Base-by-base conservation (phyloP, 139 green algal species). In the Ettlia oleoabundans region DNA sequence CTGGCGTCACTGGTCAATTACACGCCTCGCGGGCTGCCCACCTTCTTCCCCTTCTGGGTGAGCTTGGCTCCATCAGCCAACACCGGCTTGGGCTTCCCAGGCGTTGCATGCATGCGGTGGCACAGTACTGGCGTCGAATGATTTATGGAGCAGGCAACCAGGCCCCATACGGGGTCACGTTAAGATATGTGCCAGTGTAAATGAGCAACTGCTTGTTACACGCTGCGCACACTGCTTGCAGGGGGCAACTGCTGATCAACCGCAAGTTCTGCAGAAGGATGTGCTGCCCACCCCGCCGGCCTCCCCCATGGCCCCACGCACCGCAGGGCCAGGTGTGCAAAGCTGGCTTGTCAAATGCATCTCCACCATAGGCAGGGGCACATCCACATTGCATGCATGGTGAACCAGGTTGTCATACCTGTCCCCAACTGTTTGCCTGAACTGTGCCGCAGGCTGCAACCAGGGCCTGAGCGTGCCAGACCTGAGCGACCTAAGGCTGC, bases 31-130 rank as follows among this genome's bases (percentile, higher is more conserved):
- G 41, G 37, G 32, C 42, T 86, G 71, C 81, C 81, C 71, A 76
- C 40, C 69, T 86, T 78, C 81, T 86, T 81, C 58, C 71, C 81
- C 13, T 63, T 52, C 61, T 82, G 81, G 81, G 81, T 86, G 76
- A 73, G 81, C n/a, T n/a, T n/a, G n/a, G n/a, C n/a, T n/a, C n/a
- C n/a, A n/a, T n/a, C n/a, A 58, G 15, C 47, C 47, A 58, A 58
- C 47, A 58, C 47, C 47, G 10, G 47, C 47, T 24, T 58, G 47
- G n/a, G n/a, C n/a, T n/a, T n/a, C n/a, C n/a, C n/a, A n/a, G n/a
- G n/a, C n/a, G n/a, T n/a, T n/a, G n/a, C n/a, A n/a, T n/a, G n/a
- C n/a, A n/a, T n/a, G n/a, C n/a, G n/a, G n/a, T n/a, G n/a, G n/a
- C n/a, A n/a, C n/a, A n/a, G n/a, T n/a, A n/a, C n/a, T n/a, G n/a